Conservation (phyloP, 257 asterid species). For the Solanum clarkiae region DNA sequence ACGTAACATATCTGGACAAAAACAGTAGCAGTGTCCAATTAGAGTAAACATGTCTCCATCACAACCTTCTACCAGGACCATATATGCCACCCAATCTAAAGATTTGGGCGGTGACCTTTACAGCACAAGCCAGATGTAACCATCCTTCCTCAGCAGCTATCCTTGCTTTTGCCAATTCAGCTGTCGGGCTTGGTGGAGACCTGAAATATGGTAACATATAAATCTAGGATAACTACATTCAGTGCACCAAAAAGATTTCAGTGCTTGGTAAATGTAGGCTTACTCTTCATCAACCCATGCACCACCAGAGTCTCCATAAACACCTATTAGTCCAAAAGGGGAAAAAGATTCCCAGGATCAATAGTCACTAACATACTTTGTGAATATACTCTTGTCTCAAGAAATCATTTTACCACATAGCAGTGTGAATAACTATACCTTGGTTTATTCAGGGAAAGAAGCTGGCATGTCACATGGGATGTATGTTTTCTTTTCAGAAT, state of each 20-base stretch:
- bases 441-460: neutral
- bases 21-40: neutral
- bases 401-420: neutral
- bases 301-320: conserved; percentile 81
- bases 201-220: conserved; percentile 23
- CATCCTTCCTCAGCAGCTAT: conserved; percentile 76
- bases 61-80: conserved; percentile 94
- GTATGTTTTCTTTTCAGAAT: neutral
- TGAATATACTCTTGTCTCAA: neutral
- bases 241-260: neutral
- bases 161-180: conserved; percentile 43
- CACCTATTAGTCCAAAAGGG: conserved; percentile 37
- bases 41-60: neutral
- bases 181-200: conserved; percentile 35
- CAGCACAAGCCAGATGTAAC: conserved; percentile 47
- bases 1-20: neutral
- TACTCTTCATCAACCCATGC: conserved; percentile 86
- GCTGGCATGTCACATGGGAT: neutral
- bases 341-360: neutral
- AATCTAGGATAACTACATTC: conserved; percentile 10
- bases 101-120: conserved; percentile 43
- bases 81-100: conserved; percentile 93
- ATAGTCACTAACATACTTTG: neutral
- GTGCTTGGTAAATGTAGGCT: conserved; percentile 8
- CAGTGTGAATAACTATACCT: neutral